Conservation (phyloP, 192 early-diverging fungal genomes). For the Podochytrium sp. region DNA sequence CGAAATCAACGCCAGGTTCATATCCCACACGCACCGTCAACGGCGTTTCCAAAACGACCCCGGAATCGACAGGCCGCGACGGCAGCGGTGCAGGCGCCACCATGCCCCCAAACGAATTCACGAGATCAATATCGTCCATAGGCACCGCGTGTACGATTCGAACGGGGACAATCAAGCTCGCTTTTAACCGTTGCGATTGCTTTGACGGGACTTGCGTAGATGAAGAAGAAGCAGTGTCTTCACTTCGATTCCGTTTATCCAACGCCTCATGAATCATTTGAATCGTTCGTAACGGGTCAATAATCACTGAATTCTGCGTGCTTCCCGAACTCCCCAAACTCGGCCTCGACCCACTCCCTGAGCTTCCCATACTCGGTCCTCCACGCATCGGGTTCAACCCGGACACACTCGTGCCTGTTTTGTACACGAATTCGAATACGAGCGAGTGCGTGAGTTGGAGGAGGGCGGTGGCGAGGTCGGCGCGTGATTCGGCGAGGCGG, state of each 20-base stretch:
- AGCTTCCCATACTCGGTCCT: neutral
- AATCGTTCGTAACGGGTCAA: constrained; percentile 27
- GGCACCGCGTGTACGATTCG: constrained; percentile 15
- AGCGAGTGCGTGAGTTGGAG: constrained; percentile 27
- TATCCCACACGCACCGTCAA: constrained; percentile 25
- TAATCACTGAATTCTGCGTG: constrained; percentile 20
- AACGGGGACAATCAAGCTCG: constrained; percentile 22
- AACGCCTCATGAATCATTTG: constrained; percentile 29
- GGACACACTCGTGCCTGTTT: constrained; percentile 3
- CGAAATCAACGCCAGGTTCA: constrained; percentile 7
- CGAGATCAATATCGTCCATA: constrained; percentile 11
- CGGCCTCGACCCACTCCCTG: neutral
- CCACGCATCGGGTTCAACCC: neutral
- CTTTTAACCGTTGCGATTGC: constrained; percentile 15
- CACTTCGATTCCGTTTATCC: constrained; percentile 2
- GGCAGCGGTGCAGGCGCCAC: neutral
- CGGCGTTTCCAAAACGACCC: neutral
- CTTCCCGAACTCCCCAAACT: constrained; percentile 1
- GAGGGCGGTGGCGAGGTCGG: constrained; percentile 3
- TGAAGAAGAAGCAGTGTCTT: neutral
- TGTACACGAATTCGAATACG: constrained; percentile 30
- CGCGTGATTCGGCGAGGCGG: constrained; percentile 14
- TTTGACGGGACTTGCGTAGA: neutral
- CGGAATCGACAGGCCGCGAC: neutral
- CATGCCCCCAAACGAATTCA: constrained; percentile 17